Base-by-base conservation (phyloP, 2,329 filamentous ascomycete species). In the Salinomyces thailandicus region DNA sequence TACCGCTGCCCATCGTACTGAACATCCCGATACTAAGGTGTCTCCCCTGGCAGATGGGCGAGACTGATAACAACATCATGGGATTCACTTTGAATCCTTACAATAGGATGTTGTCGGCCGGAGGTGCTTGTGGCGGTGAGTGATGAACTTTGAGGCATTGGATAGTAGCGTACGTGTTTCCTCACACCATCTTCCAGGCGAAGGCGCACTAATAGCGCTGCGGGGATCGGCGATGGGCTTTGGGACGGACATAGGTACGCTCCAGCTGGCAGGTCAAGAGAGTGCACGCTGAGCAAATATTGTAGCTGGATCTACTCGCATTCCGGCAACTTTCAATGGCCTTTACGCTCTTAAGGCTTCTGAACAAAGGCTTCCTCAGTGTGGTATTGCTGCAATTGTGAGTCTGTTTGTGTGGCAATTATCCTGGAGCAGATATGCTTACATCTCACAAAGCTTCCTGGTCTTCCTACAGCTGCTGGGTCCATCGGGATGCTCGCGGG, bases 191-290 rank as follows among this genome's bases (percentile, higher is more conserved):
- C 19, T 26, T 13, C 17, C 22, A 46, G 43, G 45, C 19, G 47
- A 49, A 38, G 43, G 45, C 22, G 43, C 47, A 24, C 38, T 49
- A 13, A 33, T 48, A 13, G 42, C 45, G 11, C 32, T 50, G 9
- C 28, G 35, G 17, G 45, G 45, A 14, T 43, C 41, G 19, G 34
- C 46, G n/a, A n/a, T 50, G 4, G 45, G 47, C 6, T 34, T 44
- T 27, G 40, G 37, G 11, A 47, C 46, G 16, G 44, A 49, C 33
- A 27, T 46, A 15, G 44, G 39, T 33, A 20, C 8, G 31, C n/a
- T n/a, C n/a, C n/a, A n/a, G n/a, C n/a, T n/a, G n/a, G n/a, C n/a
- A 13, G 14, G 15, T 9, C 15, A 12, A 31, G 14, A 11, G 19
- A 18, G 14, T 31, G 35, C 18, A 39, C 24, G 30, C 9, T 26